phyloP scores from a whole-genome alignment of 257 asterid genomes.

The Salvia splendens region DNA sequence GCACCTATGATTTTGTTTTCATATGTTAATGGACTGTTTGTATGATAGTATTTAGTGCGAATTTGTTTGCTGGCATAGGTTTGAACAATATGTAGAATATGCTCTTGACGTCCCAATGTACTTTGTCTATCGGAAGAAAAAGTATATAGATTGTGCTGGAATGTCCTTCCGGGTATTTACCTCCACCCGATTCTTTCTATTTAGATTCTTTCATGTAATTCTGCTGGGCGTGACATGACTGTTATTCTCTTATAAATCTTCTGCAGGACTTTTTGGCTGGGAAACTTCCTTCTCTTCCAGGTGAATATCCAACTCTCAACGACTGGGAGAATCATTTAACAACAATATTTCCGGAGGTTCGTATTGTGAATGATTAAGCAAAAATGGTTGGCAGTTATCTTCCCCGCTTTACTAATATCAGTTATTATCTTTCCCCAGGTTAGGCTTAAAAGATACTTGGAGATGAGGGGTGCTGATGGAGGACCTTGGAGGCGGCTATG shows the following conservation, averaged over 20 bases:
- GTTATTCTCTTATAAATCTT: slow-evolving; percentile 25
- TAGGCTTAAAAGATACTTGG: slow-evolving; percentile 94
- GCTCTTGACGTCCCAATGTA: slow-evolving; percentile 99
- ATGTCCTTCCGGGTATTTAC: slow-evolving; percentile 80
- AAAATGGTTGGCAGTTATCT: slow-evolving; percentile 16
- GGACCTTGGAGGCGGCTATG: slow-evolving; percentile 99
- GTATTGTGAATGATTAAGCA: slow-evolving; percentile 30
- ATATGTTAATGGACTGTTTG: slow-evolving; percentile 22
- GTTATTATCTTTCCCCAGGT: slow-evolving; percentile 55
- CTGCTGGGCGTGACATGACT: slow-evolving; percentile 8
- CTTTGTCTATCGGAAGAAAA: slow-evolving; percentile 87
- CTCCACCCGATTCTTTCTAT: slow-evolving; percentile 32
- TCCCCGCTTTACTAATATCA: slow-evolving; percentile 23
- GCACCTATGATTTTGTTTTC: not conserved
- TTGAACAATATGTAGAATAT: slow-evolving; percentile 94
- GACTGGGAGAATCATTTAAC: slow-evolving; percentile 99
- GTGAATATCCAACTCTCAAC: slow-evolving; percentile 82
- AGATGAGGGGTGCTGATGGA: slow-evolving; percentile 99
- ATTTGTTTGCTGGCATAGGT: slow-evolving; percentile 55
- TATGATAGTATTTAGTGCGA: slow-evolving; percentile 6
- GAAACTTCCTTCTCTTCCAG: slow-evolving; percentile 84
- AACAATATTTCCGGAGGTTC: slow-evolving; percentile 96
- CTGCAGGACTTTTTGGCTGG: slow-evolving; percentile 95
- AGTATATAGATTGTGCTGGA: slow-evolving; percentile 80
- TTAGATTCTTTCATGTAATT: slow-evolving; percentile 13